phyloP scores from a whole-genome alignment of 768 basidiomycete genomes.

The Mycena sanguinolenta region DNA sequence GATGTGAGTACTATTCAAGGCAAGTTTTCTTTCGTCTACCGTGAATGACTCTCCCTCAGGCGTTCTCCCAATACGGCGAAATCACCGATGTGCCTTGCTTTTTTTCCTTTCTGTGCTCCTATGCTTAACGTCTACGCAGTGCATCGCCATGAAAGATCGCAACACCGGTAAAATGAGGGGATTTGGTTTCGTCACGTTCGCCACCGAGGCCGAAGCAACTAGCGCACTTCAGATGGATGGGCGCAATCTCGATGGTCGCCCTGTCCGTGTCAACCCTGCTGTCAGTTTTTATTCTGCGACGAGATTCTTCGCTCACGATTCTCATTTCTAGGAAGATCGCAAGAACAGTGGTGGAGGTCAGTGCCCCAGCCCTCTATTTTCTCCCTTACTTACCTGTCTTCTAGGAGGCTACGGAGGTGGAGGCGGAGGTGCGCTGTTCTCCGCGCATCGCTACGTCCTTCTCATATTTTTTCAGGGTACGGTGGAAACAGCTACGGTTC shows the following conservation, averaged over 20 bases:
- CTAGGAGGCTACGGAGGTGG: neutral
- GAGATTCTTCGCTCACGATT: neutral
- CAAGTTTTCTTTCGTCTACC: conserved; percentile 31
- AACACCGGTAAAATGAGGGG: conserved; percentile 92
- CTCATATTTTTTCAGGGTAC: neutral
- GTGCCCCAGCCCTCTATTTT: neutral
- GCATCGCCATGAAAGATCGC: conserved; percentile 97
- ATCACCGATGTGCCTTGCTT: conserved; percentile 94
- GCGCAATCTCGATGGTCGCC: conserved; percentile 91
- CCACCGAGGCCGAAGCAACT: conserved; percentile 72
- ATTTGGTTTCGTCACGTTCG: conserved; percentile 95
- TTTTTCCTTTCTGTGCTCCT: conserved; percentile 33
- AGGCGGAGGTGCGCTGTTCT: neutral
- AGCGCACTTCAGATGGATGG: conserved; percentile 89
- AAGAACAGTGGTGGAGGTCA: neutral
- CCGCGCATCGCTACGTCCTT: neutral
- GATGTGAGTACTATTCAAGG: conserved; percentile 60
- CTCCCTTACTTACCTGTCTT: neutral
- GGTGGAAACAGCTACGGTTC: neutral
- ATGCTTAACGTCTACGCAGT: conserved; percentile 61
- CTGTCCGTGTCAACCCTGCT: conserved; percentile 88
- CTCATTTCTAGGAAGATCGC: neutral
- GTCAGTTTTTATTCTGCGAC: neutral
- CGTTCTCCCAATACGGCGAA: conserved; percentile 83
- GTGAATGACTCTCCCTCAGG: conserved; percentile 59